Evolutionary conservation across 2,329 filamentous ascomycete species (phyloP), one percentile per base, ranked within the genome.

Genomic region (Chalara sp.): DNA sequence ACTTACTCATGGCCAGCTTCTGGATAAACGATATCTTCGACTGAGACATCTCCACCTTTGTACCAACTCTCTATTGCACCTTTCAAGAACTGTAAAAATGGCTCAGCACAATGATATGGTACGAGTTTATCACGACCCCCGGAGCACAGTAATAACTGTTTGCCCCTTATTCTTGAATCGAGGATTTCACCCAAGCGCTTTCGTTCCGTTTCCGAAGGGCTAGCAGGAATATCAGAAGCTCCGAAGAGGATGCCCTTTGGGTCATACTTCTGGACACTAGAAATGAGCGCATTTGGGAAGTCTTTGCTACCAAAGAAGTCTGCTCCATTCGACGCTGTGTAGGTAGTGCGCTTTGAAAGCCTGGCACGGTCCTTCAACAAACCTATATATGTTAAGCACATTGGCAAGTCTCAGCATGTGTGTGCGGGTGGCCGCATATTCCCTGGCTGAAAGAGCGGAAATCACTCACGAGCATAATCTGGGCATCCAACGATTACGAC

Each of bases 401-500:
- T 41, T 8, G 42, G 40, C 2, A 6, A 39, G n/a, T 5, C n/a
- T 11, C 5, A 32, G 8, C 6, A 6, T 29, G 30, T 3, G 12
- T 37, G 30, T 42, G 2, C 50, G 13, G n/a, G 30, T 11, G 12
- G 8, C 37, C 37, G 13, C 12, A 37, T n/a, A 45, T 32, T 45
- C 13, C 28, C 43, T n/a, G 6, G 29, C 32, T 39, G 42, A 35
- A 44, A 45, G 47, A 5, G 46, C 13, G 10, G n/a, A n/a, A 8
- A 8, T 37, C 7, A 72, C 66, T 70, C 60, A 81, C 87, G 75
- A 56, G 84, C 80, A 61, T 88, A 96, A 68, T 99, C 92, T 1
- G 91, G 89, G 67, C 90, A 96, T 1, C 92, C 93, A 48, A 97
- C 87, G 29, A 96, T 78, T 3, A 87, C 76, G 6, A 95, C 82